Evolutionary conservation across 345 rosid species (phyloP), one percentile per base, ranked within the genome.

Genomic region (Brassica juncea): DNA sequence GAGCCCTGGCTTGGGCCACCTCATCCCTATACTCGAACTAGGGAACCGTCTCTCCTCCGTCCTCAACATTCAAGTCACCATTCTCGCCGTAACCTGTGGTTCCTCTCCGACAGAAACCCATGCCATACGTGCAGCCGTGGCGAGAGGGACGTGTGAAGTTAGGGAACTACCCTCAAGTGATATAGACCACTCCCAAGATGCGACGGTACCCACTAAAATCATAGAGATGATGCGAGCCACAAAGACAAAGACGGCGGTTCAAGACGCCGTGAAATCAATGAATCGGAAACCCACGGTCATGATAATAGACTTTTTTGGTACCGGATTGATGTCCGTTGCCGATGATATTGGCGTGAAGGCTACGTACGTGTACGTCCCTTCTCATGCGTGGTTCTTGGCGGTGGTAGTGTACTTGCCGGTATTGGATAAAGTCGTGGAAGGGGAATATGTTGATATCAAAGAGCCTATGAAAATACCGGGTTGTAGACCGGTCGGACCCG

Each of bases 1-100:
- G 5, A 85, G 88, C 69, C 94, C 92, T 8, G 91, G 94, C 47
- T 30, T 88, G 49, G 90, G 91, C 31, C 92, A 89, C 78, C 77
- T 89, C 4, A 88, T 88, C 77, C 92, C 97, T 0, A 62, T 77
- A 34, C 62, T 89, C 21, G 92, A 86, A 70, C 87, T 92, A n/a
- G 86, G 87, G 4, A 78, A 85, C 76, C 84, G 85, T 69, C 85
- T 92, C 42, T 72, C 47, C 30, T 68, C 76, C 14, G 49, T 15
- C 47, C 86, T 74, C 59, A 76, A 80, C 70, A 59, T 85, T 59
- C 28, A 84, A 4, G 84, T 89, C 39, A 87, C 91, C 14, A 52
- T 88, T 60, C 78, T 87, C n/a, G 81, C 81, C 0, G 77, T 85
- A 55, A 67, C 74, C 32, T 44, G 64, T n/a, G 74, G 77, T 47